A percentile compares a stretch with the other conserved stretches of the same genome.
phyloP scores from a whole-genome alignment of 2,329 filamentous ascomycete species.

The Pestalotiopsis fici region DNA sequence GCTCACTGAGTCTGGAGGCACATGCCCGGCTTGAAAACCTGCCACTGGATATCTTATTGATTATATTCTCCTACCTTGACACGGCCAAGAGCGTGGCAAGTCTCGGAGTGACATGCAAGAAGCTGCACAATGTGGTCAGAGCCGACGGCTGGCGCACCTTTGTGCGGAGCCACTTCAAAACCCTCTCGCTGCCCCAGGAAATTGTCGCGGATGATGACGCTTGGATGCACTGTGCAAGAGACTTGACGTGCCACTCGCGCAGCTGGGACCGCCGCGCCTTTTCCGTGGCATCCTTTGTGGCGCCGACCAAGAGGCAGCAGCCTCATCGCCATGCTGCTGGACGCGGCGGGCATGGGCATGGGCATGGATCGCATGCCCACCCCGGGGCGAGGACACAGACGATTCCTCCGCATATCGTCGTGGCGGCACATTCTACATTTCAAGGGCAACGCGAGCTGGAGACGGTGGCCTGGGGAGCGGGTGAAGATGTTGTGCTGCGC shows the following conservation, averaged over 20 bases:
- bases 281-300: slow-evolving; percentile 21
- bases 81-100: slow-evolving; percentile 48
- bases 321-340: slow-evolving; percentile 13
- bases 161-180: slow-evolving; percentile 44
- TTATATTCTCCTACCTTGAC: slow-evolving; percentile 47
- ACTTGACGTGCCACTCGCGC: slow-evolving; percentile 50
- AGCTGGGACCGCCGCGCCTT: slow-evolving; percentile 53
- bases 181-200: slow-evolving; percentile 32
- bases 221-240: slow-evolving; percentile 44
- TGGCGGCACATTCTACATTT: slow-evolving; percentile 43
- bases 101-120: slow-evolving; percentile 39
- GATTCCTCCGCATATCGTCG: slow-evolving; percentile 44
- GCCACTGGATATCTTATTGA: slow-evolving; percentile 51
- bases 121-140: slow-evolving; percentile 38
- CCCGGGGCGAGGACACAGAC: slow-evolving; percentile 28
- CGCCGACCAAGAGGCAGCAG: slow-evolving; percentile 20
- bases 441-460: slow-evolving; percentile 37
- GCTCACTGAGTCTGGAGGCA: slow-evolving; percentile 13
- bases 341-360: background rate
- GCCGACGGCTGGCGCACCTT: slow-evolving; percentile 53
- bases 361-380: background rate
- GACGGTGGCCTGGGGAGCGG: slow-evolving; percentile 50
- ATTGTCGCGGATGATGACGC: slow-evolving; percentile 13
- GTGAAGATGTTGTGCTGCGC: slow-evolving; percentile 50
- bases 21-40: slow-evolving; percentile 39